These are phyloP conservation scores for Venturia carpophila DNA, from an alignment of 2,329 filamentous ascomycete species.

Conservation along the genomic window DNA sequence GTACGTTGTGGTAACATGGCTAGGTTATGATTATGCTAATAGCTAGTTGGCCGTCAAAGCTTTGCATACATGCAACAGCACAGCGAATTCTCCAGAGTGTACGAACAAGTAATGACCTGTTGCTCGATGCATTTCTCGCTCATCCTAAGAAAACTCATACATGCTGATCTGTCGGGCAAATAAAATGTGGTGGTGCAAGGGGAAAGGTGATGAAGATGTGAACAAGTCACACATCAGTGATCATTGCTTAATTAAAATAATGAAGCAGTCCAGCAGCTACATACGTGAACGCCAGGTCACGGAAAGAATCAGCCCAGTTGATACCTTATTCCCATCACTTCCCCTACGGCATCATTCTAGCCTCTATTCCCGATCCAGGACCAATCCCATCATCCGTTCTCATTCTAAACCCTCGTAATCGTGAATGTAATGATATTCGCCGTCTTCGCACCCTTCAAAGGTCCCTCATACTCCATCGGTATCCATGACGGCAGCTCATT, in stretches of 20 bases:
- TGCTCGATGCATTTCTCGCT: background rate
- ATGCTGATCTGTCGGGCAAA: background rate
- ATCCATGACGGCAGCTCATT: background rate
- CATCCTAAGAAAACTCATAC: background rate
- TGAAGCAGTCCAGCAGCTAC: background rate
- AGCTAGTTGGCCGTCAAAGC: background rate
- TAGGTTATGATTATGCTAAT: background rate
- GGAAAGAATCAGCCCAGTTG: background rate
- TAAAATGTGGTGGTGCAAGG: too few relatives aligned
- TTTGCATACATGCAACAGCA: background rate
- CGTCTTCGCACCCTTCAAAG: background rate
- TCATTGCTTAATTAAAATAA: background rate
- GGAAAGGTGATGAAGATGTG: background rate
- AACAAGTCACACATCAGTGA: background rate
- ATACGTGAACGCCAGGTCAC: background rate
- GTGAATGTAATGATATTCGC: slow-evolving; percentile 4
- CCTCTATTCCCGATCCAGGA: background rate
- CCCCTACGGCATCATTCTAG: background rate
- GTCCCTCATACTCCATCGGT: slow-evolving; percentile 7
- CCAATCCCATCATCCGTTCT: background rate
- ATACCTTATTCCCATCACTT: background rate
- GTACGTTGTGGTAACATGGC: background rate
- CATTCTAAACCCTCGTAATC: background rate
- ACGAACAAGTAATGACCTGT: background rate
- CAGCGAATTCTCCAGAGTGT: background rate